Percentiles rank a stretch among this genome's conserved stretches.
Evolutionary conservation across 2,329 filamentous ascomycete species (phyloP).

Genomic region (Mycocentrospora acerina): DNA sequence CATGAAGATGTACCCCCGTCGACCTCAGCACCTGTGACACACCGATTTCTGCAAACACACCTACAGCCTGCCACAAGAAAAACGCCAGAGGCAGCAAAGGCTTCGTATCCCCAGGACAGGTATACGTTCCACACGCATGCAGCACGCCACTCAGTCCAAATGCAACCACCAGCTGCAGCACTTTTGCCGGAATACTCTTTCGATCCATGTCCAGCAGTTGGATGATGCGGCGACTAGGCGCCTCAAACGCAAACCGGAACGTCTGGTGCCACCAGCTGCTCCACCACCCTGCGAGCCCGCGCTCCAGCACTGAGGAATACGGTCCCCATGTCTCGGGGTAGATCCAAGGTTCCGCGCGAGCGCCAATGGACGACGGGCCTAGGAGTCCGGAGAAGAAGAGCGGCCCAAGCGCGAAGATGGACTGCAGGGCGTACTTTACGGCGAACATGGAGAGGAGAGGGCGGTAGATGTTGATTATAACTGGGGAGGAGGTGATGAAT

Average conservation of each 20-base stretch:
- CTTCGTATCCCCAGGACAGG: conserved; percentile 55
- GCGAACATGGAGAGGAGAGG: conserved; percentile 57
- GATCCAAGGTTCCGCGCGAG: conserved; percentile 61
- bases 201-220: conserved; percentile 28
- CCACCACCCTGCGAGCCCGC: conserved; percentile 81
- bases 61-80: conserved; percentile 70
- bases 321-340: conserved; percentile 62
- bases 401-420: conserved; percentile 62
- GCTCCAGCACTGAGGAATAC: conserved; percentile 59
- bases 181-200: conserved; percentile 39
- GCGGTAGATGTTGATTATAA: conserved; percentile 58
- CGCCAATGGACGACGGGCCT: conserved; percentile 60
- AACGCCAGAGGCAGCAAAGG: conserved; percentile 63
- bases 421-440: conserved; percentile 62
- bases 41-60: conserved; percentile 60
- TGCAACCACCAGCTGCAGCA: conserved; percentile 52
- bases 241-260: conserved; percentile 72
- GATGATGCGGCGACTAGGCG: conserved; percentile 56
- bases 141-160: conserved; percentile 69
- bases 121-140: conserved; percentile 70
- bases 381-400: conserved; percentile 62
- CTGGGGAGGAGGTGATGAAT: conserved; percentile 42
- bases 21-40: conserved; percentile 28
- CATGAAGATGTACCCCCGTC: conserved; percentile 31
- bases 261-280: conserved; percentile 88